These are phyloP conservation scores for Pseudogymnoascus sp. DNA, from an alignment of 2,329 filamentous ascomycete species.

Conservation along the genomic window DNA sequence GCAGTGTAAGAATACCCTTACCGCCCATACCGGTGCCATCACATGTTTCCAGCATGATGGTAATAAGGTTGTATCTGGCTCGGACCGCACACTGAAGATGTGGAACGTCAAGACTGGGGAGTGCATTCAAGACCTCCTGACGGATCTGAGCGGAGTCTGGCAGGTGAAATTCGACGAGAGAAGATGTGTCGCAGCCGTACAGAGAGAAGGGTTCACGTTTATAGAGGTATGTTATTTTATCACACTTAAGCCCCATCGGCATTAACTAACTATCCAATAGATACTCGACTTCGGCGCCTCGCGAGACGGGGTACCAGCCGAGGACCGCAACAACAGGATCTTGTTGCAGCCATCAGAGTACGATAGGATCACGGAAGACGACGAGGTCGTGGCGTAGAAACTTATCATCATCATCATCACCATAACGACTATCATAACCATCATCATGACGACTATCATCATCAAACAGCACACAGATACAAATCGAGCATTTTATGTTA, in stretches of 20 bases:
- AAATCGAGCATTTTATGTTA: neutral
- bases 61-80: constrained; percentile 93
- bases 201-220: constrained; percentile 85
- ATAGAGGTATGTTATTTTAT: constrained; percentile 66
- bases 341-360: constrained; percentile 34
- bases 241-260: neutral
- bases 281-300: constrained; percentile 95
- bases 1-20: constrained; percentile 81
- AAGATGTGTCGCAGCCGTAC: constrained; percentile 91
- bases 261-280: constrained; percentile 43
- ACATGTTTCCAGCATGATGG: constrained; percentile 98
- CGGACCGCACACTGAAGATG: constrained; percentile 94
- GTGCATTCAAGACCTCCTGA: constrained; percentile 86
- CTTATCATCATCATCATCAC: neutral
- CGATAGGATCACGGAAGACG: constrained; percentile 2
- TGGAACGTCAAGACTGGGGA: constrained; percentile 93
- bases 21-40: constrained; percentile 92
- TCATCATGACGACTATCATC: too few relatives aligned
- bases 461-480: neutral
- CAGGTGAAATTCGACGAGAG: constrained; percentile 97
- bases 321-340: constrained; percentile 73
- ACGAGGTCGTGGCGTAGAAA: neutral
- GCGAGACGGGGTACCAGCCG: constrained; percentile 73
- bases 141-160: constrained; percentile 94
- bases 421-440: neutral